Conservation (phyloP, 352 stramenopile species). For the Poterioochromonas sp. region DNA sequence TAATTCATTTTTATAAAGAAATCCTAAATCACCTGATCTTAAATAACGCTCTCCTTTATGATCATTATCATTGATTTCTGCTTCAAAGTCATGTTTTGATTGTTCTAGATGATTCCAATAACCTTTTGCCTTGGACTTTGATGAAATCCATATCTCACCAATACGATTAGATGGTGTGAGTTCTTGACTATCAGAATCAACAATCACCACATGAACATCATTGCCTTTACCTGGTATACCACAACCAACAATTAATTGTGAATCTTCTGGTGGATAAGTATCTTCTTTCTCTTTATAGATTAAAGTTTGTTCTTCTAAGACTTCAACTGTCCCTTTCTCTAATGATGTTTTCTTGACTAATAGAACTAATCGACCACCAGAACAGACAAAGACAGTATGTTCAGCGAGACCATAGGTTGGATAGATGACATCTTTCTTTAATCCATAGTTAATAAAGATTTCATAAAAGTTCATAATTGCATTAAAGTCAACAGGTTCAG, state of each 20-base stretch:
- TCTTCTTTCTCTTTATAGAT: not conserved
- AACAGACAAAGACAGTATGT: slow-evolving; percentile 71
- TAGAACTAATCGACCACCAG: not conserved
- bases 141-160: slow-evolving; percentile 24
- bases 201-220: slow-evolving; percentile 11
- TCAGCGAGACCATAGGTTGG: slow-evolving; percentile 98
- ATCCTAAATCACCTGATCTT: slow-evolving; percentile 86
- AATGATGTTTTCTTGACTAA: not conserved
- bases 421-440: slow-evolving; percentile 65
- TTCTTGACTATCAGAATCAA: not conserved
- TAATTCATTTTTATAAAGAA: slow-evolving; percentile 82
- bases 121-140: not conserved
- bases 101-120: slow-evolving; percentile 19
- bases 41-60: not conserved
- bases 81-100: slow-evolving; percentile 17
- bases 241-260: slow-evolving; percentile 21
- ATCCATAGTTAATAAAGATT: slow-evolving; percentile 58
- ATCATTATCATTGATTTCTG: not conserved
- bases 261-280: not conserved
- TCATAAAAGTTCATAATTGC: slow-evolving; percentile 72
- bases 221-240: not conserved
- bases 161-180: not conserved
- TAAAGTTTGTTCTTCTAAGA: not conserved
- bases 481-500: slow-evolving; percentile 85
- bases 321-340: not conserved